Evolutionary conservation across 2,329 filamentous ascomycete genomes (phyloP).

Genomic region (Epichloe scottii): DNA sequence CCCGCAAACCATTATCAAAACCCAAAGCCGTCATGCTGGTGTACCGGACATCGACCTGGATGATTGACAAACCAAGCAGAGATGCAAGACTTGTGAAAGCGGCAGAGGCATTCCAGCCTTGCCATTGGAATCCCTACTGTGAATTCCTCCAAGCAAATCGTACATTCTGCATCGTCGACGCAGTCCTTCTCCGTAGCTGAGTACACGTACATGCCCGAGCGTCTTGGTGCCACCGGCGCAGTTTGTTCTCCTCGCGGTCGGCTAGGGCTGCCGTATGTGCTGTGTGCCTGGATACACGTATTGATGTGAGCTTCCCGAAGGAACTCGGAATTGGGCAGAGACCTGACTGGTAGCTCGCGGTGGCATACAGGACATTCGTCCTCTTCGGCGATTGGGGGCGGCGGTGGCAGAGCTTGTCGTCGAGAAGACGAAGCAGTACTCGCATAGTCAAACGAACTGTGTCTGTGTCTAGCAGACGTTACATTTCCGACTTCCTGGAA

Average conservation of each 20-base stretch:
- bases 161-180: constrained; percentile 54
- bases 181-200: constrained; percentile 55
- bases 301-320: constrained; percentile 47
- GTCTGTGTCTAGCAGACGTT: constrained; percentile 15
- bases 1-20: constrained; percentile 19
- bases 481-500: constrained; percentile 3
- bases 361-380: constrained; percentile 73
- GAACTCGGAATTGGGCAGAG: constrained; percentile 38
- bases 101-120: constrained; percentile 53
- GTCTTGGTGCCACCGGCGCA: constrained; percentile 24
- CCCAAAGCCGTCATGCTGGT: constrained; percentile 50
- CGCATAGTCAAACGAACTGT: constrained; percentile 14
- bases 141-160: constrained; percentile 56
- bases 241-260: constrained; percentile 14
- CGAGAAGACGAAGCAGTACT: constrained; percentile 23
- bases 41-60: constrained; percentile 51
- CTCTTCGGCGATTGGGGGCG: constrained; percentile 50
- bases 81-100: constrained; percentile 51
- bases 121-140: constrained; percentile 50
- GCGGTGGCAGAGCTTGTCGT: constrained; percentile 28
- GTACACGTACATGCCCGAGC: constrained; percentile 52
- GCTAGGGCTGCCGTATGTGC: constrained; percentile 30
- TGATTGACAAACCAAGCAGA: constrained; percentile 49
- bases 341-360: constrained; percentile 49
- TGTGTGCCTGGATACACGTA: constrained; percentile 43